Base-by-base conservation (phyloP, 2,329 filamentous ascomycete species). In the Ceratocystis smalleyi region DNA sequence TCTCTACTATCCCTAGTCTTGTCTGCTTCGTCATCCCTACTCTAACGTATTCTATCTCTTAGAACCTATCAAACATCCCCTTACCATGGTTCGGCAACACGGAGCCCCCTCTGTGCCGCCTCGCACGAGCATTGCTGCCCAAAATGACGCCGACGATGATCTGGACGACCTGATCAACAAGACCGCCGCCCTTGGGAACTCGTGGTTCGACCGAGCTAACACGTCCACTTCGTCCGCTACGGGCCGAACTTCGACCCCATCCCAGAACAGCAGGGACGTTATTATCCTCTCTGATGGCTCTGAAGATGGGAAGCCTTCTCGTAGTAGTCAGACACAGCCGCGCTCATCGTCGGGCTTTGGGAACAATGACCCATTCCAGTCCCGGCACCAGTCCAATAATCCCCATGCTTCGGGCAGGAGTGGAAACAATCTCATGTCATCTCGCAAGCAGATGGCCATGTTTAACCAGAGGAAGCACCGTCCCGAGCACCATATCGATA, bases 401-500 rank as follows among this genome's bases (percentile, higher is more conserved):
- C 27, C 22, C 35, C 12, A 24, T 32, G 51, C 19, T 10, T 19
- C 47, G 15, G 27, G 51, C 12, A 22, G 24, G 30, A 40, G 17
- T 43, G 5, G 10, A 45, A 71, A 71, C 60, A 77, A 77, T 70
- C 74, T 78, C 69, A 71, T 77, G 70, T 78, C 78, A 51, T 77
- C 76, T 70, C 77, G 79, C 70, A 80, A 82, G 70, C 78, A 81
- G 70, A 80, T 80, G 71, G 80, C 81, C 65, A 72, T 82, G 65
- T 83, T 83, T 70, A 77, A 81, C 62, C 77, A 79, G 68, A 78
- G 78, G 59, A 80, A 76, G 70, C 79, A 74, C 61, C 77, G 81
- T 1, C 81, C 81, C 1, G 82, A 84, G 70, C 80, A 81, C 68
- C 82, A 84, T 70, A 76, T 79, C 54, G 77, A 75, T 65, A 71